Percentiles rank a stretch among this genome's conserved stretches.
Evolutionary conservation across 1,284 basidiomycete genomes (phyloP).

Genomic region (Tilletia indica): DNA sequence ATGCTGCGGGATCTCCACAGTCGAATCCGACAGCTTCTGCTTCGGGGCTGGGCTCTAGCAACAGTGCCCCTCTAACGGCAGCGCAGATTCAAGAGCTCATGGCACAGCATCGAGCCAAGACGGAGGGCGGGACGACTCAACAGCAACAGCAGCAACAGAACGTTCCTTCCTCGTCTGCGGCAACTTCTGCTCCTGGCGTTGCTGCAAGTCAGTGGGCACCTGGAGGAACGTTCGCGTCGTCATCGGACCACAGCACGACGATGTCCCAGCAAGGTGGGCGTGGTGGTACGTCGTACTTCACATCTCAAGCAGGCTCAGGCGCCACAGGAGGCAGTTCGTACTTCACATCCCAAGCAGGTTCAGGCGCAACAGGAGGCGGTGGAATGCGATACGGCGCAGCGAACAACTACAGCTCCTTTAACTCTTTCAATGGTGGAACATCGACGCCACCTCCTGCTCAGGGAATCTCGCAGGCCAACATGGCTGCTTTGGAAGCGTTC

Average conservation of each 20-base stretch:
- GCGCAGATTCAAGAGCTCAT: constrained; percentile 3
- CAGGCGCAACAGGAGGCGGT: neutral
- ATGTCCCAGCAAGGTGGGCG: neutral
- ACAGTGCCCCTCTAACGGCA: neutral
- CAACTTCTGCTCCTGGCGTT: neutral
- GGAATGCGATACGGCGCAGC: neutral
- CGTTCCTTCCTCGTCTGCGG: neutral
- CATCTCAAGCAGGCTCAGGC: neutral
- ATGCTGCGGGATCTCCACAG: neutral
- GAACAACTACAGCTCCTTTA: too few relatives aligned
- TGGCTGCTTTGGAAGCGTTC: constrained; percentile 3
- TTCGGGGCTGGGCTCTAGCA: too few relatives aligned
- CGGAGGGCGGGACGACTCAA: neutral
- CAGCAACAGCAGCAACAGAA: too few relatives aligned
- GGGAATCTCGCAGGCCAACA: neutral
- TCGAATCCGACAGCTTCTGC: neutral
- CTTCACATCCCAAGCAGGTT: neutral
- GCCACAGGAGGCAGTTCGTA: neutral
- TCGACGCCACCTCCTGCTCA: constrained; percentile 2
- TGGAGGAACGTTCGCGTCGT: neutral
- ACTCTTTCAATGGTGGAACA: neutral
- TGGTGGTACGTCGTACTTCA: too few relatives aligned
- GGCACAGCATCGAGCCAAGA: neutral
- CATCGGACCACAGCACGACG: neutral
- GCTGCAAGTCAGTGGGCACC: constrained; percentile 11